Percentiles rank a stretch among this genome's conserved stretches.
Conservation (phyloP, 2,329 filamentous ascomycete species). For the Paecilomyces niveus region DNA sequence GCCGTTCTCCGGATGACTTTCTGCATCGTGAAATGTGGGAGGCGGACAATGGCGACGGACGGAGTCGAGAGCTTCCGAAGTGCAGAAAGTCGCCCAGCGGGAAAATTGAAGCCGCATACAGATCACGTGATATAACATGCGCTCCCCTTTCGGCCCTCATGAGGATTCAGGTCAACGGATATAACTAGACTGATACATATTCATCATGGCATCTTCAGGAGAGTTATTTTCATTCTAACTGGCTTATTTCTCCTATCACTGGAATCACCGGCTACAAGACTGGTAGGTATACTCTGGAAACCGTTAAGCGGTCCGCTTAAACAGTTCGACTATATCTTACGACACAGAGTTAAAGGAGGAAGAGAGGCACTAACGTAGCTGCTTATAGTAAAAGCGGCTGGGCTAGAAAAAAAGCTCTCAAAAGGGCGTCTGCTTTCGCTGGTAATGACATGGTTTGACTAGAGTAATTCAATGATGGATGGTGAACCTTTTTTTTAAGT, state of each 20-base stretch:
- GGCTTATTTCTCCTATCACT: not conserved
- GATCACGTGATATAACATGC: conserved; percentile 11
- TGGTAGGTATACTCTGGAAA: not conserved
- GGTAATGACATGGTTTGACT: not conserved
- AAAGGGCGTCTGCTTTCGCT: not conserved
- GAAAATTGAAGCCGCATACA: conserved; percentile 19
- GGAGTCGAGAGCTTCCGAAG: not conserved
- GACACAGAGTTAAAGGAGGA: not conserved
- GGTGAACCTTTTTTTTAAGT: not conserved
- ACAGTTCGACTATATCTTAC: not conserved
- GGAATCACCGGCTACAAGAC: not conserved
- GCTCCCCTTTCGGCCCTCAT: not conserved
- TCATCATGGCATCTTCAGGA: not conserved
- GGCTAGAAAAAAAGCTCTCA: not conserved
- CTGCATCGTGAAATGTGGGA: conserved; percentile 50
- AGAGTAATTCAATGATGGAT: not conserved
- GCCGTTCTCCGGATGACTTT: conserved; percentile 61
- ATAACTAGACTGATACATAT: not conserved
- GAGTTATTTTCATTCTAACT: not conserved
- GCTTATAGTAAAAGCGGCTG: not conserved
- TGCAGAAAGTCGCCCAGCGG: conserved; percentile 7
- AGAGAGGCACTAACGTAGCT: not conserved
- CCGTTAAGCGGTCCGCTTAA: not conserved
- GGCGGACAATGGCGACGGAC: conserved; percentile 22
- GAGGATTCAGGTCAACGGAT: not conserved